Conservation (phyloP, 208 protist species). For the Trypanosoma mega region DNA sequence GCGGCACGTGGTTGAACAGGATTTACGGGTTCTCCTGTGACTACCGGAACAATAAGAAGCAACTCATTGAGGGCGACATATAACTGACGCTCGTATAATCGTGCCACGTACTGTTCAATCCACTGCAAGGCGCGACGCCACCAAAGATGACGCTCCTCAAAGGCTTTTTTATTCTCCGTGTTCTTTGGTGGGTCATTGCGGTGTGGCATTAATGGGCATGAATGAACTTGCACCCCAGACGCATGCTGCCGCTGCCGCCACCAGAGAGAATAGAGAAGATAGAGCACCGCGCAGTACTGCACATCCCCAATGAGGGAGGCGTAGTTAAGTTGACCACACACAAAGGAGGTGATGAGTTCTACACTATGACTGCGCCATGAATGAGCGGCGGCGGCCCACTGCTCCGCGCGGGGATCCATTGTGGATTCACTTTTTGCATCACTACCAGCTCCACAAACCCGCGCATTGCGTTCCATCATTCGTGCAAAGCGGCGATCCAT, state of each 20-base stretch:
- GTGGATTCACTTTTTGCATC: conserved; percentile 7
- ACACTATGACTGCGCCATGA: conserved; percentile 64
- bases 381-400: conserved; percentile 65
- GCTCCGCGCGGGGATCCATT: conserved; percentile 51
- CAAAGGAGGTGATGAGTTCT: conserved; percentile 50
- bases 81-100: conserved; percentile 55
- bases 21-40: conserved; percentile 58
- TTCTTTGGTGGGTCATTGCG: background rate
- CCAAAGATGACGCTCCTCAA: conserved; percentile 44
- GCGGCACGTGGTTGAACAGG: conserved; percentile 58
- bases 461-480: conserved; percentile 30
- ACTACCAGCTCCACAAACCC: conserved; percentile 16
- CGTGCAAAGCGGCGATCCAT: conserved; percentile 22
- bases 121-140: conserved; percentile 78
- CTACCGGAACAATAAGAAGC: conserved; percentile 69
- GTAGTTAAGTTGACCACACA: conserved; percentile 67
- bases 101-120: conserved; percentile 73
- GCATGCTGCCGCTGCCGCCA: conserved; percentile 62
- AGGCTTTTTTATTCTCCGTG: background rate
- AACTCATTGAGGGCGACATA: conserved; percentile 85
- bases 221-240: conserved; percentile 20
- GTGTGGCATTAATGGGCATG: conserved; percentile 25
- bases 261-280: conserved; percentile 77
- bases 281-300: conserved; percentile 79
- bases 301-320: conserved; percentile 74